Evolutionary conservation across 2,329 filamentous ascomycete species (phyloP), one percentile per base, ranked within the genome.

Genomic region (Onygenales sp.): DNA sequence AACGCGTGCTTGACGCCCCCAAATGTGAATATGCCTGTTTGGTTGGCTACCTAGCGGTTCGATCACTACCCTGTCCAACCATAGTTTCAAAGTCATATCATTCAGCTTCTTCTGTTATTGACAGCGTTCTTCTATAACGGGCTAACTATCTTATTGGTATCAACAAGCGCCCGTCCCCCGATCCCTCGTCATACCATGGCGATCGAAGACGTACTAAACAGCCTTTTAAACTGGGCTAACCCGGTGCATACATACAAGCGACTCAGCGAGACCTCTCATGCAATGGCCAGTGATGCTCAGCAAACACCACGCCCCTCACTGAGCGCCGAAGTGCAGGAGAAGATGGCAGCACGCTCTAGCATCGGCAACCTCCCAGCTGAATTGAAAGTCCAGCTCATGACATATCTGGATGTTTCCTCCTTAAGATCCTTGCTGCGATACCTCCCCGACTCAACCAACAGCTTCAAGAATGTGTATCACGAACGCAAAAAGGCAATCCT

Each of bases 301-400:
- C 14, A n/a, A 11, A 33, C 45, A 17, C 10, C 11, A 48, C 21
- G 2, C 45, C 39, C 5, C 35, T 27, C 33, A 35, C 21, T 17
- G 14, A 31, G 17, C 7, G 38, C 35, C n/a, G 50, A 50, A 41
- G 10, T 42, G 14, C 52, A 54, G 32, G 42, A 51, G 2, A n/a
- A 32, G 27, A 14, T 39, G 13, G 47, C 52, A 35, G n/a, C 27
- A 14, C 31, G 32, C 13, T 53, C 43, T 10, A 33, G 43, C 14
- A 43, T 53, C 11, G 14, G 14, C 21, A 32, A 14, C n/a, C 17
- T 51, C 7, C 38, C 41, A 35, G 50, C 38, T 5, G 51, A 53
- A 11, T 38, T 53, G 27, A 53, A 53, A 35, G 39, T 47, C 35
- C 27, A 53, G 10, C 39, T 53, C 35, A 43, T 53, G 17, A 31